Evolutionary conservation across 2,329 filamentous ascomycete genomes (phyloP).

Genomic region (Myriosclerotinia curreyana): DNA sequence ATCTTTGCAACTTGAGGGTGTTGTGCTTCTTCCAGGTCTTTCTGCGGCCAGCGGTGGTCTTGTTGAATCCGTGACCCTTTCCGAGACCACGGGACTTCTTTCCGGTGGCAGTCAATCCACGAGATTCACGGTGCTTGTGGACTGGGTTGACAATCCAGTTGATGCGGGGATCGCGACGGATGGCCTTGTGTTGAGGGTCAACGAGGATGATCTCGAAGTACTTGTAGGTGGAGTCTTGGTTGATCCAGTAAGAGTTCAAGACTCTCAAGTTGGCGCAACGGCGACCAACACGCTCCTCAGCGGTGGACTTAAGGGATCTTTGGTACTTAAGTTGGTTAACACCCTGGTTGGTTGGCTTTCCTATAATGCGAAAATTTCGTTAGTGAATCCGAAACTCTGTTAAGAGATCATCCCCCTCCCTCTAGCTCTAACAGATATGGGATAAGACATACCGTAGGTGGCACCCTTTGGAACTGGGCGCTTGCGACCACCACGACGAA

Average conservation of each 20-base stretch:
- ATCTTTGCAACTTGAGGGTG: constrained; percentile 98
- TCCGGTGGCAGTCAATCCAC: constrained; percentile 96
- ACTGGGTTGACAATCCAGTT: constrained; percentile 99
- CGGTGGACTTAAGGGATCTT: constrained; percentile 94
- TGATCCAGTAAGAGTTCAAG: constrained; percentile 99
- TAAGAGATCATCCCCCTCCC: neutral
- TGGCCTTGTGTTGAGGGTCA: constrained; percentile 99
- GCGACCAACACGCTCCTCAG: constrained; percentile 99
- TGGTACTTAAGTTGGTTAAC: constrained; percentile 99
- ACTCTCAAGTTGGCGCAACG: constrained; percentile 98
- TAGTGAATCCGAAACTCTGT: neutral
- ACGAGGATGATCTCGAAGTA: constrained; percentile 99
- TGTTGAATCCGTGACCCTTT: constrained; percentile 99
- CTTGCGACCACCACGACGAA: constrained; percentile 99
- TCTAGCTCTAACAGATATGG: too few species aligned
- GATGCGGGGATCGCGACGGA: constrained; percentile 98
- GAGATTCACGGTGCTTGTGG: constrained; percentile 99
- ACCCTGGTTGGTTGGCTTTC: constrained; percentile 99
- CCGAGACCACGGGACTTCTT: constrained; percentile 99
- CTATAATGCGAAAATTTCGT: constrained; percentile 48
- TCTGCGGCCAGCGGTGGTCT: constrained; percentile 93
- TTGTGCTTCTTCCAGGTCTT: constrained; percentile 99
- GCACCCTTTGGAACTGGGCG: constrained; percentile 93
- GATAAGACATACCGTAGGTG: constrained; percentile 79
- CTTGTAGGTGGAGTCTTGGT: constrained; percentile 99